phyloP scores from a whole-genome alignment of 2,329 filamentous ascomycete genomes.

The Cladophialophora immunda region DNA sequence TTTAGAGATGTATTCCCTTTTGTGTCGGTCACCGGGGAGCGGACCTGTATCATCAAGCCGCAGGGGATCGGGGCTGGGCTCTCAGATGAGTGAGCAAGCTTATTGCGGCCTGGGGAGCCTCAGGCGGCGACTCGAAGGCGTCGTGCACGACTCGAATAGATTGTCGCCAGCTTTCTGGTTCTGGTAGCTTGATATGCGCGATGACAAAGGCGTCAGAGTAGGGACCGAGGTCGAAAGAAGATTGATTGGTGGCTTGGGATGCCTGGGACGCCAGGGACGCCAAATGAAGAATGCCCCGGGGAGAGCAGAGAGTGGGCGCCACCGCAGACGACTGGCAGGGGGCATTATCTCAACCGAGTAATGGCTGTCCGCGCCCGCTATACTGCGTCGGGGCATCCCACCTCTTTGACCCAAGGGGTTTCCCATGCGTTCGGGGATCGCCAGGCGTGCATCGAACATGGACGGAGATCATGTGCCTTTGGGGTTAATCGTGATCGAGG shows the following conservation, averaged over 20 bases:
- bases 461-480: conserved; percentile 3
- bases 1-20: conserved; percentile 3
- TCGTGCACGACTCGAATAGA: background rate
- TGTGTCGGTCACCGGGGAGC: background rate
- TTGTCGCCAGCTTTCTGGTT: conserved; percentile 2
- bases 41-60: background rate
- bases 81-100: conserved; percentile 17
- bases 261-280: no score
- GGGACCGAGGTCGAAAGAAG: conserved; percentile 9
- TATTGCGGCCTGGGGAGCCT: conserved; percentile 4
- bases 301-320: background rate
- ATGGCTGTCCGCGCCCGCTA: conserved; percentile 7
- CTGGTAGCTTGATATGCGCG: conserved; percentile 14
- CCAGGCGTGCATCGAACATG: background rate
- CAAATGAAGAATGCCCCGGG: conserved; percentile 17
- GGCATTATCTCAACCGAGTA: conserved; percentile 7
- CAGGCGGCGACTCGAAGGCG: background rate
- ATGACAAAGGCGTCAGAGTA: conserved; percentile 14
- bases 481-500: conserved; percentile 3
- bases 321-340: background rate
- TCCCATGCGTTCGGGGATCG: background rate
- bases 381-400: conserved; percentile 7
- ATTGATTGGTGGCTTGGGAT: conserved; percentile 16
- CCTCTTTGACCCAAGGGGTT: background rate
- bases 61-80: background rate